phyloP scores from a whole-genome alignment of 768 basidiomycete species.

The Termitomyces sp. region DNA sequence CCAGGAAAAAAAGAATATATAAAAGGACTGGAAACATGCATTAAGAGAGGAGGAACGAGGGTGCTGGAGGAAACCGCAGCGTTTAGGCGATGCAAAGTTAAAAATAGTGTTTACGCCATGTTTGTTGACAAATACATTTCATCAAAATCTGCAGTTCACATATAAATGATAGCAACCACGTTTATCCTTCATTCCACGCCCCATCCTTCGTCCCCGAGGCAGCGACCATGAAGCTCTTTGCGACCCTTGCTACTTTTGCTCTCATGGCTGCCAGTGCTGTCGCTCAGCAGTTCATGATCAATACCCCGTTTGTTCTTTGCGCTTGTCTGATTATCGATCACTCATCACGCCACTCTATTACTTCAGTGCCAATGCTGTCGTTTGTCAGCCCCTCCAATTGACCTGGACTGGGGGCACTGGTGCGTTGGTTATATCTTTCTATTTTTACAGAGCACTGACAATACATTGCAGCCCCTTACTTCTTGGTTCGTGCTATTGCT shows the following conservation, averaged over 20 bases:
- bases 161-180: conserved; percentile 18
- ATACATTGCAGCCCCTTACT: conserved; percentile 50
- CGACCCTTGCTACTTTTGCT: conserved; percentile 32
- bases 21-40: not conserved
- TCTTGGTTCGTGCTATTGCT: conserved; percentile 42
- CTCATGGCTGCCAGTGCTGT: conserved; percentile 35
- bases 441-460: conserved; percentile 5
- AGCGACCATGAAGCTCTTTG: conserved; percentile 44
- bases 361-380: conserved; percentile 38
- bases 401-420: conserved; percentile 52
- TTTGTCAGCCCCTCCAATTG: conserved; percentile 55
- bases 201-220: conserved; percentile 17
- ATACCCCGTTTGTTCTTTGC: conserved; percentile 61
- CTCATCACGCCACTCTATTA: conserved; percentile 7
- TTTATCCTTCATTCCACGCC: conserved; percentile 21
- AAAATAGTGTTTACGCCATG: conserved; percentile 18
- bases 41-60: not conserved
- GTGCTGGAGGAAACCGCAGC: conserved; percentile 14
- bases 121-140: conserved; percentile 17
- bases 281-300: conserved; percentile 41
- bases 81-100: too few relatives aligned
- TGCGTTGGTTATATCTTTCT: conserved; percentile 24
- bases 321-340: not conserved
- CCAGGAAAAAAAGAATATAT: not conserved
- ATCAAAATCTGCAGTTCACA: conserved; percentile 4